Evolutionary conservation across 768 basidiomycete species (phyloP).

Genomic region (Leucocoprinus leucothites): DNA sequence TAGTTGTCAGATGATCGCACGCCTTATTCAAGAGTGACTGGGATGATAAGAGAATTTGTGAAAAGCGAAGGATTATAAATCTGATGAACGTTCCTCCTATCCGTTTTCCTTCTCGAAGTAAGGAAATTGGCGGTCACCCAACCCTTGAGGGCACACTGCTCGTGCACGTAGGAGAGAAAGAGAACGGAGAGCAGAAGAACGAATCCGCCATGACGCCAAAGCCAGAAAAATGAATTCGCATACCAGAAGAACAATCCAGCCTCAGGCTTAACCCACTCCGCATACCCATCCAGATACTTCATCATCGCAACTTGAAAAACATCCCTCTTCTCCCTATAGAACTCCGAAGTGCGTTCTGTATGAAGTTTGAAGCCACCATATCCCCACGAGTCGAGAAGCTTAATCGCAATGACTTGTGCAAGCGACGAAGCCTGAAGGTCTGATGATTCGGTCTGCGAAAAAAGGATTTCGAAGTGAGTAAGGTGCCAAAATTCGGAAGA

Average conservation of each 20-base stretch:
- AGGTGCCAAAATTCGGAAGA: too few species aligned
- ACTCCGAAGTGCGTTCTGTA: constrained; percentile 61
- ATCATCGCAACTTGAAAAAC: constrained; percentile 75
- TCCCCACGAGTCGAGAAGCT: constrained; percentile 69
- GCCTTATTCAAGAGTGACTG: too few species aligned
- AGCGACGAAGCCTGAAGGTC: constrained; percentile 67
- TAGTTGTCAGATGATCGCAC: not conserved
- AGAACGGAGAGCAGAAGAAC: not conserved
- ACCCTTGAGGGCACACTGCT: too few species aligned
- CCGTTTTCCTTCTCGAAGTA: too few species aligned
- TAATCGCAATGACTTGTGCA: constrained; percentile 57
- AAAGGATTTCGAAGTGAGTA: not conserved
- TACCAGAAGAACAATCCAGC: constrained; percentile 91
- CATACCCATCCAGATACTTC: constrained; percentile 74
- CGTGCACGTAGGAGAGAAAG: too few species aligned
- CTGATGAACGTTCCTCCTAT: too few species aligned
- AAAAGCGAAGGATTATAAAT: too few species aligned
- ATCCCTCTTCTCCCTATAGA: constrained; percentile 73
- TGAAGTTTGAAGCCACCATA: constrained; percentile 72
- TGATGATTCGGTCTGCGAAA: constrained; percentile 54
- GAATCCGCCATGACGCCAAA: not conserved
- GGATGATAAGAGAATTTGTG: too few species aligned
- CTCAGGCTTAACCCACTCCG: constrained; percentile 69
- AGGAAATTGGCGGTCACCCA: too few species aligned
- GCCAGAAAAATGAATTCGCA: constrained; percentile 22